Conservation (phyloP, 306 rosid species). For the Casuarina cunninghamiana region DNA sequence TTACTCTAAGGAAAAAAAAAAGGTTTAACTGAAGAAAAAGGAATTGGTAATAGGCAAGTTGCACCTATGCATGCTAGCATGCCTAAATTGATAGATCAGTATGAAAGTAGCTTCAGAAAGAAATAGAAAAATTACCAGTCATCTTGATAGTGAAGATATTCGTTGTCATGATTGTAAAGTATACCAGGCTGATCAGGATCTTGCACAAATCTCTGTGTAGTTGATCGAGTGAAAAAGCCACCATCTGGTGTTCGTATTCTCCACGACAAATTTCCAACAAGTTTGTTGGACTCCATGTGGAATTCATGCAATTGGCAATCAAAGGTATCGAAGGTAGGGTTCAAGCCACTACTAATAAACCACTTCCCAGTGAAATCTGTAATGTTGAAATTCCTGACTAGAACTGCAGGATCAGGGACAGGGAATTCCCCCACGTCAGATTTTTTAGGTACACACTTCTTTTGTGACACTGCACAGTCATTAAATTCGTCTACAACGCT, state of each 20-base stretch:
- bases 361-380: constrained; percentile 84
- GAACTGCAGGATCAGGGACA: constrained; percentile 69
- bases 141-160: constrained; percentile 94
- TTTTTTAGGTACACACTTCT: constrained; percentile 91
- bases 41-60: not conserved
- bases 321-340: constrained; percentile 80
- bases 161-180: constrained; percentile 91
- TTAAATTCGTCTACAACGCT: constrained; percentile 88
- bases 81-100: constrained; percentile 11
- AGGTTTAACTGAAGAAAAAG: not conserved
- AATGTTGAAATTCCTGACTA: constrained; percentile 73
- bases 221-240: constrained; percentile 80
- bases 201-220: constrained; percentile 79
- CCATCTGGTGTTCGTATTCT: constrained; percentile 84
- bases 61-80: not conserved
- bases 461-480: constrained; percentile 91
- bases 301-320: constrained; percentile 91
- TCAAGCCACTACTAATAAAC: constrained; percentile 88
- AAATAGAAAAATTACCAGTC: constrained; percentile 64
- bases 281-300: constrained; percentile 65
- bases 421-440: constrained; percentile 96
- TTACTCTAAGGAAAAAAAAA: not conserved
- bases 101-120: constrained; percentile 7
- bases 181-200: constrained; percentile 79
- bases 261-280: constrained; percentile 82